Base-by-base conservation (phyloP, 1,284 basidiomycete genomes). In the Leccinum solheimii region DNA sequence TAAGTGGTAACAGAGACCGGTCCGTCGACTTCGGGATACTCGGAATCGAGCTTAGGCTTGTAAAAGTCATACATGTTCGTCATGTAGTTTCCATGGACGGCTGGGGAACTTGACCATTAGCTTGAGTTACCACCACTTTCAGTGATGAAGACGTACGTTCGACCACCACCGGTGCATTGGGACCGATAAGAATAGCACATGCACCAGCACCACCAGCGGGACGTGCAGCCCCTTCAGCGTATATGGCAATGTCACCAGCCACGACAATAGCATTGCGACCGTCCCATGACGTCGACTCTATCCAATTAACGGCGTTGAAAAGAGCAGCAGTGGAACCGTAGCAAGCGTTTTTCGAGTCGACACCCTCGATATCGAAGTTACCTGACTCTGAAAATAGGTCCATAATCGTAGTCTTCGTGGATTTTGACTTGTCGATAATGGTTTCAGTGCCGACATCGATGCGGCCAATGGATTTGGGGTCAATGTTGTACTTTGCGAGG, bases 351-450 rank as follows among this genome's bases (percentile, higher is more conserved):
- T 99, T 99, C 62, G 93, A 95, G 82, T 99, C 97, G 75, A 99
- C 92, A 69, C 97, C 97, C 80, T 99, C 97, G 66, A 99, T 95
- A 76, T 99, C 97, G 71, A 87, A 88, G 87, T 99, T 99, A 66
- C 95, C 97, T 40, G 90, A 86, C 60, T 85, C 85, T 52, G 89
- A 88, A 74, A 99, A 99, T 69, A 99, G 90, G 79, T 98, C 94
- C 97, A 99, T 99, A 66, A 99, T 86, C 62, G 95, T 89, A 4
- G 97, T 98, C 82, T 99, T 99, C 79, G 96, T 95, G 30, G 97
- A 94, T 81, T 99, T 99, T 65, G 95, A 97, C 83, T 99, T 99
- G 87, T 99, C 97, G 71, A 99, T 98, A 80, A 99, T 94, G 58
- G 97, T 98, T 79, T 99, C 97, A 34, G 97, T 99, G 62, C 97